These are phyloP conservation scores for Pythium rishiriense DNA, from an alignment of 352 stramenopile genomes.

Conservation along the genomic window DNA sequence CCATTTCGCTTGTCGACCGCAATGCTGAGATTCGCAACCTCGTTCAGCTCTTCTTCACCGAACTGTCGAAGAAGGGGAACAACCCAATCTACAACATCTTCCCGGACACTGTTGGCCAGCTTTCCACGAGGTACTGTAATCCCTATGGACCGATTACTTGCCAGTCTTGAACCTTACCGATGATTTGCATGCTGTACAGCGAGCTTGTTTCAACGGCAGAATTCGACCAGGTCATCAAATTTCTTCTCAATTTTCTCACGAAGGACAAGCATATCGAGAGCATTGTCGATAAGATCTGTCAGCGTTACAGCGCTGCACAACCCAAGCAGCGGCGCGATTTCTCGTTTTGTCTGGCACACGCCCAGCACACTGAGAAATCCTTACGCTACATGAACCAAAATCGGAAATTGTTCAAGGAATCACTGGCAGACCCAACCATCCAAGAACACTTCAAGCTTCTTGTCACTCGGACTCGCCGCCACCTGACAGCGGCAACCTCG, in stretches of 20 bases:
- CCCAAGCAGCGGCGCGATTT: slow-evolving; percentile 86
- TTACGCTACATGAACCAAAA: slow-evolving; percentile 92
- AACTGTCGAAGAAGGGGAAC: slow-evolving; percentile 95
- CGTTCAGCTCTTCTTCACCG: slow-evolving; percentile 95
- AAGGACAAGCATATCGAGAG: slow-evolving; percentile 93
- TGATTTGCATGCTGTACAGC: slow-evolving; percentile 27
- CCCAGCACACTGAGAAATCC: slow-evolving; percentile 94
- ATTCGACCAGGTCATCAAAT: slow-evolving; percentile 94
- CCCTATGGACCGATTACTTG: not conserved
- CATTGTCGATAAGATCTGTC: slow-evolving; percentile 91
- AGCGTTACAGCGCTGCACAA: slow-evolving; percentile 90
- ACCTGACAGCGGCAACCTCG: slow-evolving; percentile 34
- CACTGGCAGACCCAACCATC: slow-evolving; percentile 91
- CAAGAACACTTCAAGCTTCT: slow-evolving; percentile 90
- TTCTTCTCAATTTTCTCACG: slow-evolving; percentile 97
- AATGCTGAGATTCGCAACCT: slow-evolving; percentile 92
- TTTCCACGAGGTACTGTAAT: slow-evolving; percentile 68
- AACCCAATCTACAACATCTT: slow-evolving; percentile 99
- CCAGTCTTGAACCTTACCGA: not conserved
- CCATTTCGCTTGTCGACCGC: slow-evolving; percentile 94
- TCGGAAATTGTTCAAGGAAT: slow-evolving; percentile 88
- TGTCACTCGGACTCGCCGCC: slow-evolving; percentile 56
- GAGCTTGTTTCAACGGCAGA: slow-evolving; percentile 82
- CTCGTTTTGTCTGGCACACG: slow-evolving; percentile 93
- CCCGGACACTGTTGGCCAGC: slow-evolving; percentile 94